Conservation (phyloP, 176 grass and related monocot genomes). For the Zoysia japonica region DNA sequence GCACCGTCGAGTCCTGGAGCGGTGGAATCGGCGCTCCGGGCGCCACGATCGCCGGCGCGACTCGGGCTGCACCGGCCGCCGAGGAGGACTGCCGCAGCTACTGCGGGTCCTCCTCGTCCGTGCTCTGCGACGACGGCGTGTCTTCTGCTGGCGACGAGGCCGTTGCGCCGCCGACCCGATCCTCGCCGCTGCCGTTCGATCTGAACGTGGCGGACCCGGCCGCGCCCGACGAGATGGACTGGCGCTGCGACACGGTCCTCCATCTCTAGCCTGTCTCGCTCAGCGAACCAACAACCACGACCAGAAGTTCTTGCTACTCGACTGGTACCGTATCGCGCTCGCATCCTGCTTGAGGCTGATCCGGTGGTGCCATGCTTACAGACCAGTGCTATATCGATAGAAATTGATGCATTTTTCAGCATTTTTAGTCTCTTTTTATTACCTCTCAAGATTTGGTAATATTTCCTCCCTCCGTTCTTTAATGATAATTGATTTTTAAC, state of each 20-base stretch:
- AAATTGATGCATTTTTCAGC: conserved; percentile 22
- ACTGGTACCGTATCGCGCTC: not conserved
- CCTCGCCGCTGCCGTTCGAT: conserved; percentile 60
- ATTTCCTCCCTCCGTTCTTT: no score
- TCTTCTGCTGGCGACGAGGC: conserved; percentile 47
- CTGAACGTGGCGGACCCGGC: conserved; percentile 62
- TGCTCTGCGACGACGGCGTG: conserved; percentile 53
- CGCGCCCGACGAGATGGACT: conserved; percentile 57
- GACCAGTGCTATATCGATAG: conserved; percentile 29
- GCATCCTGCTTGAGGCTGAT: not conserved
- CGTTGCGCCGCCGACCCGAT: conserved; percentile 11
- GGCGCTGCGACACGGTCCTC: conserved; percentile 65
- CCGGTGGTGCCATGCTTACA: conserved; percentile 18
- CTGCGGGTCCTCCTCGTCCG: conserved; percentile 73
- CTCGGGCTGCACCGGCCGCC: conserved; percentile 23
- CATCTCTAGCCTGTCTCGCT: conserved; percentile 31
- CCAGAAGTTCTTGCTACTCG: not conserved
- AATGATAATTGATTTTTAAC: no score
- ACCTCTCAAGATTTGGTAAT: conserved; percentile 37
- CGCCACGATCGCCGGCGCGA: not conserved
- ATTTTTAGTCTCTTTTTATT: not conserved
- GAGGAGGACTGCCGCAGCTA: conserved; percentile 66
- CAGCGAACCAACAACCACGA: not conserved
- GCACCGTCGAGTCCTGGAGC: conserved; percentile 79
- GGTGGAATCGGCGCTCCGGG: conserved; percentile 31